Evolutionary conservation across 2,329 filamentous ascomycete genomes (phyloP), one percentile per base, ranked within the genome.

Genomic region (Capronia coronata): DNA sequence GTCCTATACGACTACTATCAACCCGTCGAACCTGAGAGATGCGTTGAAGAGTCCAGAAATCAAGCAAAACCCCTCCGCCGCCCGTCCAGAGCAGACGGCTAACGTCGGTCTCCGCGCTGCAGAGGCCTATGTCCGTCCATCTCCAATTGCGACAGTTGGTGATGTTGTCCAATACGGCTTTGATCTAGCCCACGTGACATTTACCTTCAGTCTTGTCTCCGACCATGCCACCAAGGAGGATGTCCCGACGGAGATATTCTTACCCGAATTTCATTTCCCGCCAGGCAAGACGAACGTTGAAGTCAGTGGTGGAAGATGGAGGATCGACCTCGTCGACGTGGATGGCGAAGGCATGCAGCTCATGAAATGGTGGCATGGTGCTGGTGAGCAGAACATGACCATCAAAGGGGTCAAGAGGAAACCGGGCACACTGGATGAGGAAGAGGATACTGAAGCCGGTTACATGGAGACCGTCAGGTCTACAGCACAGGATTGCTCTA

Each of bases 191-290:
- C 84, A 77, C 51, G 91, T 86, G 64, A 78, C 77, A 8, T 97
- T 95, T 67, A 82, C 76, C 3, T 75, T 98, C 46, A 76, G 79
- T 13, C 67, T 98, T 19, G 71, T 75, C 1, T 83, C 85, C 1
- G 69, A 78, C 2, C 75, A 74, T 27, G 66, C 79, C 1, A 81
- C 82, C 2, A 65, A 72, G 2, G 76, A 86, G 32, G 78, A 84
- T 0, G 71, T 73, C 1, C 88, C 89, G 0, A 97, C 91, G 0
- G 78, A 88, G 38, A 75, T 97, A 7, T 94, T 87, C 66, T 73
- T 98, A 1, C 93, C 93, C 0, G 87, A 90, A 49, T 96, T 87
- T 63, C 93, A 98, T 68, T 98, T 94, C 65, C 90, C 91, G 1
- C 79, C 81, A 46, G 79, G 84, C 41, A 74, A 79, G 38, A 86